Base-by-base conservation (phyloP, 2,329 filamentous ascomycete genomes). In the Apiospora malaysiana region DNA sequence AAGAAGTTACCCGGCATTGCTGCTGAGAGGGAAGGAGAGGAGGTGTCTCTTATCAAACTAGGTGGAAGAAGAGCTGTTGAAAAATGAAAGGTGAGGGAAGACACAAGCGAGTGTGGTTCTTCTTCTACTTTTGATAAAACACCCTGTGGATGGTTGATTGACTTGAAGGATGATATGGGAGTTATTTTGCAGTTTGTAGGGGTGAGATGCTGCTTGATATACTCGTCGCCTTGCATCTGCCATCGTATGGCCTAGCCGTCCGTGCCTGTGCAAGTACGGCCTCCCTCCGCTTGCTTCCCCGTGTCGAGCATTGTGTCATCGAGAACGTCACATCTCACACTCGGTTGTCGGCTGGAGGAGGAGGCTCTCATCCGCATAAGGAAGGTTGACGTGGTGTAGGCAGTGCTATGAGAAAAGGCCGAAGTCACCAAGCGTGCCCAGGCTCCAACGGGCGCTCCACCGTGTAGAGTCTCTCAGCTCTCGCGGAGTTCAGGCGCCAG, bases 101-200 rank as follows among this genome's bases (percentile, higher is more conserved):
- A 51, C 32, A 63, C 56, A 63, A 63, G 56, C 56, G 56, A 63
- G 32, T 63, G 56, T 37, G 51, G 9, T 59, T 37, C 51, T 32
- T 59, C 56, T 63, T 63, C 32, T 40, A 23, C 21, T 40, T 40
- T 14, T 18, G 49, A 0, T 59, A 8, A 32, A 25, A 56, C 4
- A 32, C 51, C 51, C 51, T 56, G 51, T 27, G 32, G 49, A 18
- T 32, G 51, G 21, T 59, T 59, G 51, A 21, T 32, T 32, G 49
- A 6, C 16, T 59, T 21, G 51, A 37, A n/a, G 45, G 45, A 9
- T 12, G 27, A 40, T 63, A 21, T 18, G 21, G 14, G 9, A 12
- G 5, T 1, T 2, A 7, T 40, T n/a, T 14, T n/a, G 32, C 21
- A 14, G 32, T 10, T 59, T 63, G 32, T 27, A 32, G 32, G 4